Evolutionary conservation across 2,329 filamentous ascomycete genomes (phyloP).

Genomic region (Helicocarpus griseus): DNA sequence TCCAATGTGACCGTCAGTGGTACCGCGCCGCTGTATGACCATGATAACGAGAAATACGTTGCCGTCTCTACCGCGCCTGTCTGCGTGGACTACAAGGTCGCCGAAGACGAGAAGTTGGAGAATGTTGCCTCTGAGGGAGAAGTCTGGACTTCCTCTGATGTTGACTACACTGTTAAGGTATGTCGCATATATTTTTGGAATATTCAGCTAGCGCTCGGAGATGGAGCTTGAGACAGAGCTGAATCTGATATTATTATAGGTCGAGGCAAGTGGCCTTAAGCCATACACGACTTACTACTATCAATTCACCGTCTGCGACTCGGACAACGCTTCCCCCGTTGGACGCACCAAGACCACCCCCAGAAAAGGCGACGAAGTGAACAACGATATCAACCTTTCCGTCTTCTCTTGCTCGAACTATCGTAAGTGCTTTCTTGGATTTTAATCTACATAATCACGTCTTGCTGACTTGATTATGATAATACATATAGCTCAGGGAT

Average conservation of each 20-base stretch:
- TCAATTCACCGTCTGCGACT: slow-evolving; percentile 59
- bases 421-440: slow-evolving; percentile 33
- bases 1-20: slow-evolving; percentile 49
- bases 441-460: not conserved
- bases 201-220: not conserved
- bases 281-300: slow-evolving; percentile 56
- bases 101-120: slow-evolving; percentile 36
- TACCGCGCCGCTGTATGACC: slow-evolving; percentile 43
- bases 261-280: slow-evolving; percentile 54
- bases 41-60: slow-evolving; percentile 14
- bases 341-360: slow-evolving; percentile 64
- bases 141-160: slow-evolving; percentile 60
- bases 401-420: slow-evolving; percentile 65
- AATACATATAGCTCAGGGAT: slow-evolving; percentile 38
- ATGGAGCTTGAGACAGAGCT: not conserved
- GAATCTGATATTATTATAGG: slow-evolving; percentile 30
- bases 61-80: slow-evolving; percentile 50
- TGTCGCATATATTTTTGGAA: slow-evolving; percentile 9
- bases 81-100: slow-evolving; percentile 57
- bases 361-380: slow-evolving; percentile 43
- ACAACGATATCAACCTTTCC: slow-evolving; percentile 49
- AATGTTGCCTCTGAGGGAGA: slow-evolving; percentile 46
- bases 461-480: slow-evolving; percentile 1
- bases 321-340: slow-evolving; percentile 50
- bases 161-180: slow-evolving; percentile 66